Percentiles rank a stretch among this genome's conserved stretches.
Conservation (phyloP, 2,329 filamentous ascomycete genomes). For the Cryphonectria nitschkei region DNA sequence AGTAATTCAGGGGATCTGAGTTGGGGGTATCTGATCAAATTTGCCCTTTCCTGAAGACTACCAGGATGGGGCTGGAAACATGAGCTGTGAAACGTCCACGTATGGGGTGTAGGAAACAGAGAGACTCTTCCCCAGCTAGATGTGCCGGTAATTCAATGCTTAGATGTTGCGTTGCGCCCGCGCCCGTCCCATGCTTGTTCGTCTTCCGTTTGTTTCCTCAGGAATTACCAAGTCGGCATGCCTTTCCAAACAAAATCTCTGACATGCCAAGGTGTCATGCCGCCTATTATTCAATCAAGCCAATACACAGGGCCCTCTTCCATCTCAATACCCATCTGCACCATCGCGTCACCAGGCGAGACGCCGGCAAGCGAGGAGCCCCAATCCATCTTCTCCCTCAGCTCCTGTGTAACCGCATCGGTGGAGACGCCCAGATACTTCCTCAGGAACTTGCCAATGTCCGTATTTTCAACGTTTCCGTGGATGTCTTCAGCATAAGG, state of each 20-base stretch:
- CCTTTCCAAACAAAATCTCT: neutral
- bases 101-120: neutral
- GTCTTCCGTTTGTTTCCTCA: neutral
- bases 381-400: constrained; percentile 59
- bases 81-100: neutral
- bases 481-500: constrained; percentile 65
- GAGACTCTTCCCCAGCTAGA: constrained; percentile 8
- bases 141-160: constrained; percentile 2
- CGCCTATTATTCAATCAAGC: constrained; percentile 8
- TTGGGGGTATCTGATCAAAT: constrained; percentile 25
- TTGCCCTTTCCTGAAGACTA: neutral
- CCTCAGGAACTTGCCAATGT: constrained; percentile 81
- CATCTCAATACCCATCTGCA: constrained; percentile 17
- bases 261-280: neutral
- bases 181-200: constrained; percentile 13
- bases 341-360: constrained; percentile 13
- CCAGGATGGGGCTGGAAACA: neutral
- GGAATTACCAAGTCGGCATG: neutral
- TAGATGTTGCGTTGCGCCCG: neutral
- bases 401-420: constrained; percentile 73
- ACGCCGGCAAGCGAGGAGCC: constrained; percentile 26
- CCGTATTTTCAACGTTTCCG: constrained; percentile 94
- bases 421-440: constrained; percentile 82
- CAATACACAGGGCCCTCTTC: constrained; percentile 21
- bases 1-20: constrained; percentile 4